Conservation (phyloP, 495 filamentous ascomycete genomes). For the Parachaetomium inaequale region DNA sequence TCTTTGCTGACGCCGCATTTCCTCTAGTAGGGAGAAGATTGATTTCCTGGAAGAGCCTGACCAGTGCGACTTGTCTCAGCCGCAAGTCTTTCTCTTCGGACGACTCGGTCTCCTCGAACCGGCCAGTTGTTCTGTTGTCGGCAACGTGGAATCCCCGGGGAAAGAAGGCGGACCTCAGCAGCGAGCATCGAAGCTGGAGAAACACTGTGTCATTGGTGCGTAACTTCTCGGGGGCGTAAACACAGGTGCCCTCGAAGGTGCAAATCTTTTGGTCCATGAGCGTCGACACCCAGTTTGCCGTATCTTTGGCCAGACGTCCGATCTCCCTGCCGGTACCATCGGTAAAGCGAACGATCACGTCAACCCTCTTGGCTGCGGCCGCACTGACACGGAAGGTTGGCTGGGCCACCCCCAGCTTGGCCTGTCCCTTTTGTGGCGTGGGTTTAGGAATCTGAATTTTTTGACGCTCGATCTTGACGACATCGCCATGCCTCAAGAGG, state of each 20-base stretch:
- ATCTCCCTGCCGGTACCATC: slow-evolving; percentile 76
- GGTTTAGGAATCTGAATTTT: slow-evolving; percentile 63
- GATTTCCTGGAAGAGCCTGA: slow-evolving; percentile 86
- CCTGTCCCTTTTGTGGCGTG: slow-evolving; percentile 48
- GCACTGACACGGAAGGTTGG: slow-evolving; percentile 35
- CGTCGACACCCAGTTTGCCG: slow-evolving; percentile 89
- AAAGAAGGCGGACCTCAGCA: slow-evolving; percentile 71
- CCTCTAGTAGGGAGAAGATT: slow-evolving; percentile 68
- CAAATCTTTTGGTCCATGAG: slow-evolving; percentile 90
- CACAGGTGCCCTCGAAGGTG: slow-evolving; percentile 79
- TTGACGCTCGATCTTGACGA: slow-evolving; percentile 79
- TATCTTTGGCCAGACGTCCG: slow-evolving; percentile 83
- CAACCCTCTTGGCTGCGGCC: slow-evolving; percentile 56
- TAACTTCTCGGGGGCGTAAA: slow-evolving; percentile 82
- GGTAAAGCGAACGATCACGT: slow-evolving; percentile 93
- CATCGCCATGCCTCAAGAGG: slow-evolving; percentile 71
- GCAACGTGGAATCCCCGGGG: slow-evolving; percentile 53
- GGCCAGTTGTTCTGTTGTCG: slow-evolving; percentile 64
- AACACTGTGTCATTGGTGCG: slow-evolving; percentile 91
- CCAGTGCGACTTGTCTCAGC: slow-evolving; percentile 80
- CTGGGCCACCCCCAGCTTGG: slow-evolving; percentile 30
- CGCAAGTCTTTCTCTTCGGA: slow-evolving; percentile 78
- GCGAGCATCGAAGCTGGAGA: slow-evolving; percentile 75
- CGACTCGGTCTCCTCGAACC: slow-evolving; percentile 73
- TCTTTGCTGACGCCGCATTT: slow-evolving; percentile 72